phyloP scores from a whole-genome alignment of 2,329 filamentous ascomycete genomes.

The Aspergillus sp. region DNA sequence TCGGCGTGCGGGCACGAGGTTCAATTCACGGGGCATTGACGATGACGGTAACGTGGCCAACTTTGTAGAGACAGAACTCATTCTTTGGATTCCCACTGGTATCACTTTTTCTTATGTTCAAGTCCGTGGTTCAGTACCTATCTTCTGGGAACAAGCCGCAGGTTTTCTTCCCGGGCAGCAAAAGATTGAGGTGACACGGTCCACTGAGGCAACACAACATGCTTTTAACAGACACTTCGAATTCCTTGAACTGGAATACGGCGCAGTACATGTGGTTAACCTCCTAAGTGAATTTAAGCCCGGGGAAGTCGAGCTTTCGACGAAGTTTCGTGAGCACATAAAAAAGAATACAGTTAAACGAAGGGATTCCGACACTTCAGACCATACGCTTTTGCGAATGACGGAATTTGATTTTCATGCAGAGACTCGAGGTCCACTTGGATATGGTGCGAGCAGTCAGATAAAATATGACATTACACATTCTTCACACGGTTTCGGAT shows the following conservation, averaged over 20 bases:
- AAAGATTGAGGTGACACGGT: slow-evolving; percentile 87
- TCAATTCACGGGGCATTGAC: slow-evolving; percentile 96
- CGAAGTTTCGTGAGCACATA: slow-evolving; percentile 74
- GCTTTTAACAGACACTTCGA: slow-evolving; percentile 95
- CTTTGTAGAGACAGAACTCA: slow-evolving; percentile 96
- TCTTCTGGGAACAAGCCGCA: slow-evolving; percentile 95
- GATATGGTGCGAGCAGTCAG: slow-evolving; percentile 84
- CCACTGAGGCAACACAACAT: slow-evolving; percentile 83
- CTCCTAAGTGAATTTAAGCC: slow-evolving; percentile 86
- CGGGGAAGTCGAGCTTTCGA: slow-evolving; percentile 77
- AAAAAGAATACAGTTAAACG: slow-evolving; percentile 63
- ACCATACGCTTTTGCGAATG: slow-evolving; percentile 70
- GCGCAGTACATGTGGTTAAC: slow-evolving; percentile 88
- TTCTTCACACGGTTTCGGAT: slow-evolving; percentile 85
- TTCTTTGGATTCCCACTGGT: slow-evolving; percentile 74
- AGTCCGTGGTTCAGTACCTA: slow-evolving; percentile 83
- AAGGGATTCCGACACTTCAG: slow-evolving; percentile 49
- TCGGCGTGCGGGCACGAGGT: slow-evolving; percentile 83
- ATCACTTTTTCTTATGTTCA: slow-evolving; percentile 92
- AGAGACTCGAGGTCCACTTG: slow-evolving; percentile 78
- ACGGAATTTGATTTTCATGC: slow-evolving; percentile 97
- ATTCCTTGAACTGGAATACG: slow-evolving; percentile 78
- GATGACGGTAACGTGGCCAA: slow-evolving; percentile 97
- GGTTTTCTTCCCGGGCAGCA: slow-evolving; percentile 87
- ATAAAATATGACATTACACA: slow-evolving; percentile 74